Conservation (phyloP, 139 green algal species). For the Deuterostichococcus epilithicus region DNA sequence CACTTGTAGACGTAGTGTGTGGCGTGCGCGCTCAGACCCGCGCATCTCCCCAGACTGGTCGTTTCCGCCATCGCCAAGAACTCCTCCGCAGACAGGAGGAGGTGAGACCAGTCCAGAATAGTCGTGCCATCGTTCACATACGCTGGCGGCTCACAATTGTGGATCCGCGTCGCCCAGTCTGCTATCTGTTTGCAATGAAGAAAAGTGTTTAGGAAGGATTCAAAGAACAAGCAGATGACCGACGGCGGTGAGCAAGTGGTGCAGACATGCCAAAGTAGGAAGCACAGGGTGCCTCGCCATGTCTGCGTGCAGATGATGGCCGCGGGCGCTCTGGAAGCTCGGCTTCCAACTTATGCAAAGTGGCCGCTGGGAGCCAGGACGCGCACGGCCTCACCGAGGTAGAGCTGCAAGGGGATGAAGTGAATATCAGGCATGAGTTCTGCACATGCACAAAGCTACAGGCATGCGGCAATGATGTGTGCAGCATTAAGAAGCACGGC, state of each 20-base stretch:
- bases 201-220: too few species aligned
- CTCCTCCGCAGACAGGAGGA: background rate
- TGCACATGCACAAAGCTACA: background rate
- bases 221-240: too few species aligned
- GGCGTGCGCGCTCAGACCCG: background rate
- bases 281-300: background rate
- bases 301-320: background rate
- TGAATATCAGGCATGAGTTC: too few species aligned
- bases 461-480: too few species aligned
- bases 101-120: background rate
- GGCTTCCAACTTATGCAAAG: background rate
- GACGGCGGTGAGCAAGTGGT: too few species aligned
- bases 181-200: background rate
- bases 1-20: background rate
- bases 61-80: background rate
- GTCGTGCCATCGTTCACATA: background rate
- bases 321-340: background rate
- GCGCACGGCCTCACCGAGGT: background rate
- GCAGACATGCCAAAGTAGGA: too few species aligned
- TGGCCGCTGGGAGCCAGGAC: background rate
- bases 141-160: background rate
- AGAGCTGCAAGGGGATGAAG: background rate
- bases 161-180: background rate
- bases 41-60: background rate
- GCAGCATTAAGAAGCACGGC: too few species aligned